Evolutionary conservation across 129 eudicot species (phyloP).

Genomic region (Gnaphalium uliginosum): DNA sequence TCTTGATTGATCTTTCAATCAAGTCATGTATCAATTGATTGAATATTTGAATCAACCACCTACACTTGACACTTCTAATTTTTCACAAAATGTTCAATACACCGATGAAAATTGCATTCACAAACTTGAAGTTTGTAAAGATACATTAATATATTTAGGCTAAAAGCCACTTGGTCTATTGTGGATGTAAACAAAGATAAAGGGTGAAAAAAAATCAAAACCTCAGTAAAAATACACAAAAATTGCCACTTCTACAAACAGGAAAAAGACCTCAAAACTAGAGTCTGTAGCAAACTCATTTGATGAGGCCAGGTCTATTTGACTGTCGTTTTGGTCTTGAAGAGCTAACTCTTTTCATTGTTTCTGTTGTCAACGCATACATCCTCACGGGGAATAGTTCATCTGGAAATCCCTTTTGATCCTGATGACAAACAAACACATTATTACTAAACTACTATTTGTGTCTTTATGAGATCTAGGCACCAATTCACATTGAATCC

Average conservation of each 20-base stretch:
- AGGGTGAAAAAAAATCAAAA: not conserved
- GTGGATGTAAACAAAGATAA: not conserved
- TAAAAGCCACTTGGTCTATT: not conserved
- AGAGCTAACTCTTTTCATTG: constrained; percentile 43
- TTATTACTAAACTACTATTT: not conserved
- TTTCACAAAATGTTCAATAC: not conserved
- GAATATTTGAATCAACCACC: not conserved
- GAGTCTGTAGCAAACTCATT: constrained; percentile 24
- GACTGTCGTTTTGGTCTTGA: constrained; percentile 54
- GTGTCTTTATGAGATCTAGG: no score
- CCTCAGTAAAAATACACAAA: not conserved
- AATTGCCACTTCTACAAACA: constrained; percentile 13
- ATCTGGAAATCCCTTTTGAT: constrained; percentile 78
- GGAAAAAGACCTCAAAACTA: constrained; percentile 7
- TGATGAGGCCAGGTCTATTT: constrained; percentile 67
- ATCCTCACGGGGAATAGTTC: constrained; percentile 88
- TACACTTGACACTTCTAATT: not conserved
- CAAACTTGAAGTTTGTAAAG: not conserved
- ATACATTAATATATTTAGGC: not conserved
- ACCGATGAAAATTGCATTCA: not conserved
- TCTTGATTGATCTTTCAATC: no score
- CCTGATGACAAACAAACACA: constrained; percentile 41
- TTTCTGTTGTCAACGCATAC: constrained; percentile 78
- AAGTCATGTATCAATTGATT: not conserved
- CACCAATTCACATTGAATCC: no score